These are phyloP conservation scores for Picea glauca DNA, from an alignment of 75 land plant genomes.

Conservation along the genomic window DNA sequence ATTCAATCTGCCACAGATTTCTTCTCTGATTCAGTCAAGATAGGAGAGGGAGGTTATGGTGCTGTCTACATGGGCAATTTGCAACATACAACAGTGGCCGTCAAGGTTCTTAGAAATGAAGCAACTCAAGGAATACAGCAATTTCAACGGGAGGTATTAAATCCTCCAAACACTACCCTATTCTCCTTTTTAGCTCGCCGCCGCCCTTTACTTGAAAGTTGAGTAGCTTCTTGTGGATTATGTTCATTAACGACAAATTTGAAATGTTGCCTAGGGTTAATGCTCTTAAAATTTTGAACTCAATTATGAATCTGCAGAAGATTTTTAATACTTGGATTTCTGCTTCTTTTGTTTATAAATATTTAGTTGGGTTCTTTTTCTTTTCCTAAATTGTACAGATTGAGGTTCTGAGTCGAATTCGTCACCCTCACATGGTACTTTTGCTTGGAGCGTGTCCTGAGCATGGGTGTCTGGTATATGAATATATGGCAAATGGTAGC, in stretches of 20 bases:
- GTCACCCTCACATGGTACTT: constrained; percentile 46
- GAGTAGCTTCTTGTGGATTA: too few relatives aligned
- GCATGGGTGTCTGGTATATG: constrained; percentile 43
- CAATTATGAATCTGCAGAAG: too few relatives aligned
- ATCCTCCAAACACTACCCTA: not conserved
- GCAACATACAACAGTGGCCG: constrained; percentile 62
- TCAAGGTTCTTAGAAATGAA: constrained; percentile 60
- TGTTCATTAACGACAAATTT: too few relatives aligned
- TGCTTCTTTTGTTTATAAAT: not conserved
- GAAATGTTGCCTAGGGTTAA: too few relatives aligned
- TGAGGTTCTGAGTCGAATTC: constrained; percentile 42
- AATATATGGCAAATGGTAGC: constrained; percentile 48
- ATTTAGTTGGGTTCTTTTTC: not conserved
- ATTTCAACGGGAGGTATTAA: constrained; percentile 54
- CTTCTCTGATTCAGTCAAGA: constrained; percentile 38
- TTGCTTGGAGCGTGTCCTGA: constrained; percentile 42
- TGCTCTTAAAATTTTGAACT: not conserved
- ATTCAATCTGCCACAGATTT: constrained; percentile 47
- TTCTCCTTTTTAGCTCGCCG: too few relatives aligned
- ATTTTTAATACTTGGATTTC: too few relatives aligned
- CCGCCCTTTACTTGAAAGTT: too few relatives aligned
- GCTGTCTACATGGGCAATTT: constrained; percentile 55
- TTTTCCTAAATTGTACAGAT: constrained; percentile 20
- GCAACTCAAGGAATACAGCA: constrained; percentile 64
- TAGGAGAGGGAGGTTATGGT: constrained; percentile 81